Evolutionary conservation across 1,139 yeast species (phyloP), one percentile per base, ranked within the genome.

Genomic region (Lodderomyces theae): DNA sequence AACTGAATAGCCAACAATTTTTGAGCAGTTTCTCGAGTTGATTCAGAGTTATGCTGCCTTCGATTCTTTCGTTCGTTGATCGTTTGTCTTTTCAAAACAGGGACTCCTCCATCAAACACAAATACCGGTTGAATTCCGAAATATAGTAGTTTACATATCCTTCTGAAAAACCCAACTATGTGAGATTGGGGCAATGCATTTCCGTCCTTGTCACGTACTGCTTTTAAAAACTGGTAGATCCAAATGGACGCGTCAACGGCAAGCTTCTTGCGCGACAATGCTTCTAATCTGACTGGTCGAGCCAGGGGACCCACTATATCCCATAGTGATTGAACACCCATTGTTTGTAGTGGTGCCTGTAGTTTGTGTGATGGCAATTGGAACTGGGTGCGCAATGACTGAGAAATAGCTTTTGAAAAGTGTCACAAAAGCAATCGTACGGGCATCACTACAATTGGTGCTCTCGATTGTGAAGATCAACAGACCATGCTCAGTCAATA

Each of bases 191-290:
- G 76, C 46, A 92, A 61, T 1, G 87, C 79, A 47, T 86, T 79
- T 13, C 97, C 98, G 33, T 86, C 86, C 34, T 78, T 66, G 56
- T 89, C 96, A 51, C 98, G 73, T 18, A 92, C 95, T 1, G 98
- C 98, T 57, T 90, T 92, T 49, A 94, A 68, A 56, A 94, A 94
- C 60, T 94, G 99, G 58, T 94, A 94, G 42, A 94, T 86, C 99
- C 99, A 94, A 50, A 94, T 94, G 2, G 97, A 90, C 0, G 98
- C 99, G 69, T 94, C 99, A 9, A 94, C 94, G 0, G 98, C 98
- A 52, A 94, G 68, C 44, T 77, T 72, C 58, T 85, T 85, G 45
- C 89, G 79, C 15, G 80, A 67, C 33, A 92, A 70, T 0, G 95
- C 83, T 57, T 92, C 98, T 24, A 94, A 72, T 41, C 92, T 73